These are phyloP conservation scores for Saccharomycopsis olivae DNA, from an alignment of 805 yeast genomes.

Conservation along the genomic window DNA sequence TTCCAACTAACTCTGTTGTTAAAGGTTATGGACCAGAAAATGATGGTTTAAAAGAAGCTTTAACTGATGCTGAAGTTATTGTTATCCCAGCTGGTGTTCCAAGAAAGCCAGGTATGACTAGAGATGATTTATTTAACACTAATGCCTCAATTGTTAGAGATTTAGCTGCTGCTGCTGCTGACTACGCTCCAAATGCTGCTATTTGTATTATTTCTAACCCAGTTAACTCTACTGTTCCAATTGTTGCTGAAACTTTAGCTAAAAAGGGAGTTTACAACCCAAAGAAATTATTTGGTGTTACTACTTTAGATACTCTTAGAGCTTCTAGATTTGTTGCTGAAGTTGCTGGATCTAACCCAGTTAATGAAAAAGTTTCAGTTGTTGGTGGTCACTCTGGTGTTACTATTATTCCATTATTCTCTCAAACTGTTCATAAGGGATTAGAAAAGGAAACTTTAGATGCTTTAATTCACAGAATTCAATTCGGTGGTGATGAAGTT, in stretches of 20 bases:
- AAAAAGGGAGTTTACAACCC: conserved; percentile 64
- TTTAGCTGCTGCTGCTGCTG: conserved; percentile 61
- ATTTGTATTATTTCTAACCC: conserved; percentile 68
- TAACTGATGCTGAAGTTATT: conserved; percentile 73
- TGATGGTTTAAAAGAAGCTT: conserved; percentile 56
- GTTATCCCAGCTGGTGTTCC: conserved; percentile 88
- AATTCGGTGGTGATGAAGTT: conserved; percentile 84
- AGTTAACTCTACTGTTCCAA: conserved; percentile 76
- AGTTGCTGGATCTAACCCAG: conserved; percentile 47
- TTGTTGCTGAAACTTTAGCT: conserved; percentile 70
- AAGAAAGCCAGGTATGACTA: conserved; percentile 83
- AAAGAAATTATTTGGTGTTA: conserved; percentile 72
- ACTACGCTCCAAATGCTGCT: conserved; percentile 56
- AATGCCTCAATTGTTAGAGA: conserved; percentile 75
- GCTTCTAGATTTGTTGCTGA: conserved; percentile 58
- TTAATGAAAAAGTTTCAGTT: conserved; percentile 52
- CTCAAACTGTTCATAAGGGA: conserved; percentile 44
- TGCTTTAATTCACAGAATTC: conserved; percentile 64
- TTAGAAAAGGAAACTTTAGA: conserved; percentile 36
- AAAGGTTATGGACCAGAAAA: conserved; percentile 57
- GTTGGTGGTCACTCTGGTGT: conserved; percentile 85
- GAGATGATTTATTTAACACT: conserved; percentile 77
- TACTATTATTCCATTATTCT: conserved; percentile 68
- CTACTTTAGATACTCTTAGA: conserved; percentile 70
- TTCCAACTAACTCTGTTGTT: conserved; percentile 63